Evolutionary conservation across 345 rosid genomes (phyloP).

Genomic region (Clarkia xantiana): DNA sequence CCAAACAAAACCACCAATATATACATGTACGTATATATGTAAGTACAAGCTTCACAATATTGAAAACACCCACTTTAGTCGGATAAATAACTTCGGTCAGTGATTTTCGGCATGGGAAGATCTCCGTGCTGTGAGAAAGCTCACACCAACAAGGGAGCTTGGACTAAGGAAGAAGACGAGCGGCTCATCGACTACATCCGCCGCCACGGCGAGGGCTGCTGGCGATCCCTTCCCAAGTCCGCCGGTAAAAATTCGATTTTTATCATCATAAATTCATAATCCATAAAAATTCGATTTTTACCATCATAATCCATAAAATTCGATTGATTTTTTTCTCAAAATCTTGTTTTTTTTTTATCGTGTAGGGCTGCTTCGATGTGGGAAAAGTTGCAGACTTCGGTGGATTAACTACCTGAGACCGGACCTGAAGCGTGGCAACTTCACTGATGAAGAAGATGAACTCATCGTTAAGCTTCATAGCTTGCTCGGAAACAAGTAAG

Average conservation of each 20-base stretch:
- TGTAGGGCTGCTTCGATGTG: constrained; percentile 49
- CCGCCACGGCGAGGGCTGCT: constrained; percentile 70
- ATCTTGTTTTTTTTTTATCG: not conserved
- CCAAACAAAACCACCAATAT: too few relatives aligned
- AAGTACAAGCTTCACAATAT: not conserved
- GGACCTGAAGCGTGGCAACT: constrained; percentile 42
- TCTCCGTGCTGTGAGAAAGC: constrained; percentile 84
- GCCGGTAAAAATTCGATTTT: constrained; percentile 33
- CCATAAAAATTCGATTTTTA: not conserved
- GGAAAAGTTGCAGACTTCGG: constrained; percentile 35
- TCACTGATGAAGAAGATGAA: constrained; percentile 37
- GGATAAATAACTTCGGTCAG: not conserved
- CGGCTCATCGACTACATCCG: constrained; percentile 66
- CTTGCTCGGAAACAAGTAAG: constrained; percentile 37
- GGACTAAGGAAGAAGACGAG: constrained; percentile 85
- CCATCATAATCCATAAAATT: not conserved
- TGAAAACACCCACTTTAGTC: too few relatives aligned
- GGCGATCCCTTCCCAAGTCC: constrained; percentile 84
- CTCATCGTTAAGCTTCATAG: constrained; percentile 36
- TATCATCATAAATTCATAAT: not conserved
- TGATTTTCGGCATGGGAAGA: constrained; percentile 64
- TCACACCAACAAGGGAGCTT: constrained; percentile 84
- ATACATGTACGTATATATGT: too few relatives aligned
- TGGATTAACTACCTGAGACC: constrained; percentile 41
- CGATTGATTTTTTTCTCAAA: not conserved